Percentiles rank a stretch among this genome's conserved stretches.
These are phyloP conservation scores for Poronia punctata DNA, from an alignment of 495 filamentous ascomycete genomes.

Conservation along the genomic window DNA sequence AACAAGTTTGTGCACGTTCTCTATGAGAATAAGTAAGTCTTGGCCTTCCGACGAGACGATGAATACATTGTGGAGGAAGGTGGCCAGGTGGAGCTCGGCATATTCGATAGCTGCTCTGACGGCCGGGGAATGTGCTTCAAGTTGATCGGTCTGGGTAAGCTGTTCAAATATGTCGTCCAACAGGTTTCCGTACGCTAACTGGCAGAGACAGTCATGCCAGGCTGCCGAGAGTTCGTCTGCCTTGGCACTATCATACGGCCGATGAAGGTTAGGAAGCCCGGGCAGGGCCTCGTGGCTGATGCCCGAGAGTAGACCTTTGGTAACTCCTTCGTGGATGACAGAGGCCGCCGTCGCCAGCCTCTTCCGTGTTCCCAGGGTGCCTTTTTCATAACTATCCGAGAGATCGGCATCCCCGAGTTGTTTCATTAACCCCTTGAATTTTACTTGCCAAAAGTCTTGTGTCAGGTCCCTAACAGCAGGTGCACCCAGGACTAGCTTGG, in stretches of 20 bases:
- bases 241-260: conserved; percentile 45
- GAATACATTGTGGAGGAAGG: conserved; percentile 56
- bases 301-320: conserved; percentile 49
- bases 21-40: conserved; percentile 51
- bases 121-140: conserved; percentile 49
- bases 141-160: conserved; percentile 42
- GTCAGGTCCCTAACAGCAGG: conserved; percentile 53
- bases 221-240: conserved; percentile 46
- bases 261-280: conserved; percentile 24
- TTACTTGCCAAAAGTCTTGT: conserved; percentile 49
- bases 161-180: conserved; percentile 51
- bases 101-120: conserved; percentile 54
- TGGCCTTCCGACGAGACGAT: conserved; percentile 57
- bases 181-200: conserved; percentile 51
- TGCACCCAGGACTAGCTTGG: conserved; percentile 46
- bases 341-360: conserved; percentile 58
- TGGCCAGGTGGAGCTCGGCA: conserved; percentile 52
- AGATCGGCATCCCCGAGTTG: conserved; percentile 52
- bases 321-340: conserved; percentile 52
- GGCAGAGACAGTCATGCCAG: conserved; percentile 51
- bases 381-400: conserved; percentile 65
- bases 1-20: conserved; percentile 50
- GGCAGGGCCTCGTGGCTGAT: conserved; percentile 28
- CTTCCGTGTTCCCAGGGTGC: conserved; percentile 54
- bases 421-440: conserved; percentile 38